These are phyloP conservation scores for Jacaranda copaia DNA, from an alignment of 257 asterid genomes.

Conservation along the genomic window DNA sequence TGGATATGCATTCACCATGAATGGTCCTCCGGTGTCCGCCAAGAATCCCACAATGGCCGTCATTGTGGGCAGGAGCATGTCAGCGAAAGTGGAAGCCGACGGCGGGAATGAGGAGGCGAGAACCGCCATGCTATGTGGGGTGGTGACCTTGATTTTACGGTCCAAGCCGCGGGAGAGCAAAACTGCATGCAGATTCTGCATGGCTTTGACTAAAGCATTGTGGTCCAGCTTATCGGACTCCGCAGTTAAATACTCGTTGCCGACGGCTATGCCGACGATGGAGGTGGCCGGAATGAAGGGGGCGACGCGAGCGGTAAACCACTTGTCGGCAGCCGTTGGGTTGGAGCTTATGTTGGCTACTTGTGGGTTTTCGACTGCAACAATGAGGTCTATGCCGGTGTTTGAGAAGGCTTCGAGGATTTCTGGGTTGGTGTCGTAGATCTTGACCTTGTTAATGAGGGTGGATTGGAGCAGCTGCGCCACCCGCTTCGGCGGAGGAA, in stretches of 20 bases:
- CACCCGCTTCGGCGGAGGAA: constrained; percentile 66
- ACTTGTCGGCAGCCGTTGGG: constrained; percentile 50
- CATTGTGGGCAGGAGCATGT: constrained; percentile 60
- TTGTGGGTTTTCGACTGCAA: constrained; percentile 58
- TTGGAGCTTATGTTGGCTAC: constrained; percentile 53
- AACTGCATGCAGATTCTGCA: constrained; percentile 58
- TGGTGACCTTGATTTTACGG: constrained; percentile 66
- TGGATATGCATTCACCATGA: constrained; percentile 75
- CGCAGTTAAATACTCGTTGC: constrained; percentile 66
- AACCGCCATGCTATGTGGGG: constrained; percentile 75
- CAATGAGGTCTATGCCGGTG: constrained; percentile 69
- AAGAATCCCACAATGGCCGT: constrained; percentile 58
- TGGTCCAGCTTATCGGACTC: constrained; percentile 51
- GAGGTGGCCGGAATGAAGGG: constrained; percentile 73
- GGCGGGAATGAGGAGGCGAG: constrained; percentile 78
- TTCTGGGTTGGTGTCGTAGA: constrained; percentile 70
- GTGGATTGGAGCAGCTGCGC: constrained; percentile 72
- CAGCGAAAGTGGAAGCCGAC: constrained; percentile 61
- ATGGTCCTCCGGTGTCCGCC: constrained; percentile 60
- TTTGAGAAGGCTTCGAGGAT: constrained; percentile 71
- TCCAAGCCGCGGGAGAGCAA: constrained; percentile 52
- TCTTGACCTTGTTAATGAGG: constrained; percentile 62
- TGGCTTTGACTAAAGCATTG: constrained; percentile 58
- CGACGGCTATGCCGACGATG: constrained; percentile 58
- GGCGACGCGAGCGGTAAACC: constrained; percentile 58